Evolutionary conservation across 768 basidiomycete genomes (phyloP).

Genomic region (Mycena alexandri): DNA sequence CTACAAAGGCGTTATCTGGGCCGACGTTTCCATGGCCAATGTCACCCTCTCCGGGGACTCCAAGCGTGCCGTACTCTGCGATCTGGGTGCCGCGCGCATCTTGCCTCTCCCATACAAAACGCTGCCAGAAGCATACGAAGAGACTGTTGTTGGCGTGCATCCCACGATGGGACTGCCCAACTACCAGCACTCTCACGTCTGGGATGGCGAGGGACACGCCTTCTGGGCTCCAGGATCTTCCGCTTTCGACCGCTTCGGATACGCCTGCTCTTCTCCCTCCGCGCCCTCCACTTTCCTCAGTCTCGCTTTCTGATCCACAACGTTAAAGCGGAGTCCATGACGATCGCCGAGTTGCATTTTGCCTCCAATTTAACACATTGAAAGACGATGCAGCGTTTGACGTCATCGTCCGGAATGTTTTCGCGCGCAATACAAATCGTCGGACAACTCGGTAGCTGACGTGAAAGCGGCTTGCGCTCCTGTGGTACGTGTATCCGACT

Average conservation of each 20-base stretch:
- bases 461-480: conserved; percentile 1
- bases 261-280: conserved; percentile 13
- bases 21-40: too few relatives aligned
- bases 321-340: not conserved
- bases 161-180: conserved; percentile 6
- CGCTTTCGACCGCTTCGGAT: conserved; percentile 14
- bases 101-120: conserved; percentile 4
- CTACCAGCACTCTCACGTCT: not conserved
- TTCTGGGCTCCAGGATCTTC: not conserved
- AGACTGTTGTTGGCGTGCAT: not conserved
- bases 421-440: not conserved
- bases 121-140: conserved; percentile 2
- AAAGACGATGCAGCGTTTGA: conserved; percentile 1
- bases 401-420: conserved; percentile 11
- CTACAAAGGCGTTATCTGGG: too few relatives aligned
- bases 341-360: conserved; percentile 8
- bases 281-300: conserved; percentile 12
- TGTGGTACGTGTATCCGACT: not conserved
- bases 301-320: not conserved
- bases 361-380: not conserved
- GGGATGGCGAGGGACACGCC: conserved; percentile 1
- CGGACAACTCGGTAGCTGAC: not conserved
- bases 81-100: conserved; percentile 6
- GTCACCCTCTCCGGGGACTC: too few relatives aligned
- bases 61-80: not conserved